phyloP scores from a whole-genome alignment of 2,329 filamentous ascomycete species.

The Colletotrichum karsti region DNA sequence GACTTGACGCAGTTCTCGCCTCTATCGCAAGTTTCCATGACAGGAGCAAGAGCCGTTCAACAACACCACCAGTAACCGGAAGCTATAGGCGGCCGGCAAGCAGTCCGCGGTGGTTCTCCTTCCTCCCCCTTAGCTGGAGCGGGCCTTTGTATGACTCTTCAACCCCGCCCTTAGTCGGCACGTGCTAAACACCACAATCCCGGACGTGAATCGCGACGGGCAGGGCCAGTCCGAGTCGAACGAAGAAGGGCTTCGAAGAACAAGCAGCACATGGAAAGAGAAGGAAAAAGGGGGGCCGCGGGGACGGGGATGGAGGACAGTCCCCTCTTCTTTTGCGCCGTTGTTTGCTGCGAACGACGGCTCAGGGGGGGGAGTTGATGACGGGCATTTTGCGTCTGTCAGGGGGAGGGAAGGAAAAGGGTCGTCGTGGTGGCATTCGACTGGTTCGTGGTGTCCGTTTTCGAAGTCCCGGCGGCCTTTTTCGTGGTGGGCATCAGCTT shows the following conservation, averaged over 20 bases:
- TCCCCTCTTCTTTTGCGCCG: not conserved
- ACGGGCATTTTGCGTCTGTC: not conserved
- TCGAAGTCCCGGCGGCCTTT: not conserved
- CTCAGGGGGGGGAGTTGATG: not conserved
- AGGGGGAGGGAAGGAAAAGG: not conserved
- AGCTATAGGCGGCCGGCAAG: not conserved
- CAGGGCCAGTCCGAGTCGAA: not conserved
- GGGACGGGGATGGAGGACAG: no score
- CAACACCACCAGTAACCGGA: not conserved
- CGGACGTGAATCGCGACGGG: conserved; percentile 7
- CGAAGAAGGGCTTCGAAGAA: not conserved
- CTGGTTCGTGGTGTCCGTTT: not conserved
- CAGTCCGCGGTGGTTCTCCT: not conserved
- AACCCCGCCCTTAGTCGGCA: not conserved
- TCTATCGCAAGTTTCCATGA: not conserved
- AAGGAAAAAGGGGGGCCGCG: not conserved
- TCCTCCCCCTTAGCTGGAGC: not conserved
- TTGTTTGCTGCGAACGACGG: not conserved
- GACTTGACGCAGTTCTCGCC: no score
- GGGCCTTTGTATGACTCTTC: conserved; percentile 9
- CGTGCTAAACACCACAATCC: not conserved
- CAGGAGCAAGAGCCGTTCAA: not conserved
- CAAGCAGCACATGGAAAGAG: conserved; percentile 7
- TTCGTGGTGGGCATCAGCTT: not conserved
- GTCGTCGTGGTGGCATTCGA: not conserved